These are phyloP conservation scores for Drechslerella stenobrocha DNA, from an alignment of 2,329 filamentous ascomycete genomes.

Conservation along the genomic window DNA sequence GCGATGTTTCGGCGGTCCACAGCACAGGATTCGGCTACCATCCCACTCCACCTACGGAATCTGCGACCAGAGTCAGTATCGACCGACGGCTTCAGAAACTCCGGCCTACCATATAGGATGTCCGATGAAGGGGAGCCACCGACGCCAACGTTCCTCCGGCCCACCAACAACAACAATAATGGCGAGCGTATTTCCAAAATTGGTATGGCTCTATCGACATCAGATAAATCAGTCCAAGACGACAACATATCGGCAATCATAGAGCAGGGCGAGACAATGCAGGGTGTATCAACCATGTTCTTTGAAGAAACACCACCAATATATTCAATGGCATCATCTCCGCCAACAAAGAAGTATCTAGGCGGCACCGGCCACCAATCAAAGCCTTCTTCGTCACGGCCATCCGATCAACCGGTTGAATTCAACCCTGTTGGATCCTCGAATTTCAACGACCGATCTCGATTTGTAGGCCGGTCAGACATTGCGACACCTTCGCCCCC, in stretches of 20 bases:
- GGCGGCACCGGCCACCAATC: slow-evolving; percentile 10
- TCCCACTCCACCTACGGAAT: slow-evolving; percentile 38
- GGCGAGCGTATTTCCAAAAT: slow-evolving; percentile 44
- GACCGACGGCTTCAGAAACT: slow-evolving; percentile 25
- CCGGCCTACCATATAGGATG: slow-evolving; percentile 11
- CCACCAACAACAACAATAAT: slow-evolving; percentile 1
- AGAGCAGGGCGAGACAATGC: slow-evolving; percentile 17
- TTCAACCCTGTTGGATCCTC: slow-evolving; percentile 31
- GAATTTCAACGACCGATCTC: slow-evolving; percentile 33
- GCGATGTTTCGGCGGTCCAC: slow-evolving; percentile 42
- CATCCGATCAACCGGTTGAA: slow-evolving; percentile 20
- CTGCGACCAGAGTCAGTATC: slow-evolving; percentile 44
- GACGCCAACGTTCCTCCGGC: slow-evolving; percentile 8
- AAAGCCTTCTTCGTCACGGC: slow-evolving; percentile 1
- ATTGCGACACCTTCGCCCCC: slow-evolving; percentile 43
- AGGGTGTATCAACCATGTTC: slow-evolving; percentile 27
- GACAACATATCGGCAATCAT: slow-evolving; percentile 39
- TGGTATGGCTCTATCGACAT: slow-evolving; percentile 43
- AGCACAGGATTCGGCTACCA: slow-evolving; percentile 42
- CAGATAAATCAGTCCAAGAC: slow-evolving; percentile 45
- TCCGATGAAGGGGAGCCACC: slow-evolving; percentile 26
- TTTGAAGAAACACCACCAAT: slow-evolving; percentile 45
- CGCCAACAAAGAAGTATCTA: slow-evolving; percentile 14
- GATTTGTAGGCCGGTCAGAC: slow-evolving; percentile 44
- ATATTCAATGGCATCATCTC: slow-evolving; percentile 21